Percentiles rank a stretch among this genome's conserved stretches.
Conservation (phyloP, 2,329 filamentous ascomycete species). For the Colletotrichum destructivum region DNA sequence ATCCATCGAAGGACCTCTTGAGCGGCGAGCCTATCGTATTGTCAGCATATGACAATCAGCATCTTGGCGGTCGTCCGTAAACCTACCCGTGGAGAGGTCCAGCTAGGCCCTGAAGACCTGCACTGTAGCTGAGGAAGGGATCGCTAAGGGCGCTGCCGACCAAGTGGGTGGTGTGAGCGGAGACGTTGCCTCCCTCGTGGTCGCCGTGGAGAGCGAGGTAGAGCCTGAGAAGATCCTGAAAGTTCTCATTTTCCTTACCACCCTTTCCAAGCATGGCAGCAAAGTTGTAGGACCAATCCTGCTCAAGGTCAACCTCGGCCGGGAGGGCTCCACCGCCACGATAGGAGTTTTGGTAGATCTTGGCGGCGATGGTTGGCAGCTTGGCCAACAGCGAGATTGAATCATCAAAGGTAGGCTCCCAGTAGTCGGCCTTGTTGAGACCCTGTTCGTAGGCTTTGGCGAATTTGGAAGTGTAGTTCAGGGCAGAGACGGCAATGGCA, state of each 20-base stretch:
- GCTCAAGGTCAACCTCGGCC: slow-evolving; percentile 81
- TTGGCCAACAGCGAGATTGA: slow-evolving; percentile 94
- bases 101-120: slow-evolving; percentile 93
- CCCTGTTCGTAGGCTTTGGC: slow-evolving; percentile 94
- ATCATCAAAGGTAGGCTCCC: slow-evolving; percentile 98
- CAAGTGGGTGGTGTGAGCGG: slow-evolving; percentile 93
- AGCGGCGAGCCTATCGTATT: slow-evolving; percentile 78
- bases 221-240: slow-evolving; percentile 93
- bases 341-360: slow-evolving; percentile 96
- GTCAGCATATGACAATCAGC: slow-evolving; percentile 22
- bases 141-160: slow-evolving; percentile 96
- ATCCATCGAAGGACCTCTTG: slow-evolving; percentile 99
- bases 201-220: slow-evolving; percentile 98
- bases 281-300: slow-evolving; percentile 99
- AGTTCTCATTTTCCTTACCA: slow-evolving; percentile 89
- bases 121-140: slow-evolving; percentile 95
- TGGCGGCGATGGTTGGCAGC: slow-evolving; percentile 95
- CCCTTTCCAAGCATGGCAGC: slow-evolving; percentile 95
- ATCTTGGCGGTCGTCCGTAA: neutral
- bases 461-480: slow-evolving; percentile 95
- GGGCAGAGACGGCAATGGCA: slow-evolving; percentile 92
- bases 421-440: slow-evolving; percentile 96
- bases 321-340: slow-evolving; percentile 81
- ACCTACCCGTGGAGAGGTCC: slow-evolving; percentile 72
- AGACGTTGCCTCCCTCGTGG: slow-evolving; percentile 98